A percentile compares a stretch with the other conserved stretches of the same genome.
phyloP scores from a whole-genome alignment of 345 rosid genomes.

The Brassica cretica region DNA sequence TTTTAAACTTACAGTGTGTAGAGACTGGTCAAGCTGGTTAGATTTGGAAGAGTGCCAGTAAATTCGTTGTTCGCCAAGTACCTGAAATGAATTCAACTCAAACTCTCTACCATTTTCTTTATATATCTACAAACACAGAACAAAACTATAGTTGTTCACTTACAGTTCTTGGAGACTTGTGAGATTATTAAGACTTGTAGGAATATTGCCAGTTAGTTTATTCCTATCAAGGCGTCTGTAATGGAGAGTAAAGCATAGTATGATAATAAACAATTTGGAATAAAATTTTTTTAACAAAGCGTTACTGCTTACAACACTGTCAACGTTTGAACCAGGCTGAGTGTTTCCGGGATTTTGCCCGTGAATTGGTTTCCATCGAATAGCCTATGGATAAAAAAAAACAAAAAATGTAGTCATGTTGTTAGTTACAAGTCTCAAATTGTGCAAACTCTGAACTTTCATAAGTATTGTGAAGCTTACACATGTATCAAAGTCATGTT shows the following conservation, averaged over 20 bases:
- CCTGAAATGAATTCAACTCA: conserved; percentile 48
- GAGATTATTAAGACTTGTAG: conserved; percentile 60
- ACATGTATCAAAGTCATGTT: conserved; percentile 67
- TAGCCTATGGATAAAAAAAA: conserved; percentile 48
- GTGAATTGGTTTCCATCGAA: conserved; percentile 66
- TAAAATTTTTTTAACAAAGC: not conserved
- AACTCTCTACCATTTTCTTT: not conserved
- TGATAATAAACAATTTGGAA: not conserved
- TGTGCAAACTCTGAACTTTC: not conserved
- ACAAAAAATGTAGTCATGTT: not conserved
- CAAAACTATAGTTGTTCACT: conserved; percentile 33
- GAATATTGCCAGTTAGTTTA: conserved; percentile 51
- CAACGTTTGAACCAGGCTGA: conserved; percentile 59
- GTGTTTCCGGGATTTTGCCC: conserved; percentile 61
- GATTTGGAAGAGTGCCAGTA: conserved; percentile 63
- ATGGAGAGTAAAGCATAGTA: conserved; percentile 11
- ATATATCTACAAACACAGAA: not conserved
- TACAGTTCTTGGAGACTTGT: conserved; percentile 60
- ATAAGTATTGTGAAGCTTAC: conserved; percentile 48
- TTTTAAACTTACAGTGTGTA: conserved; percentile 60
- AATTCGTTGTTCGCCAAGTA: conserved; percentile 67
- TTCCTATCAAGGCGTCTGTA: conserved; percentile 82
- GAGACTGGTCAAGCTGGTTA: conserved; percentile 54
- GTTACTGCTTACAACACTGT: conserved; percentile 68
- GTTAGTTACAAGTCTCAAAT: not conserved